phyloP scores from a whole-genome alignment of 495 filamentous ascomycete genomes.

The Neurospora africana region DNA sequence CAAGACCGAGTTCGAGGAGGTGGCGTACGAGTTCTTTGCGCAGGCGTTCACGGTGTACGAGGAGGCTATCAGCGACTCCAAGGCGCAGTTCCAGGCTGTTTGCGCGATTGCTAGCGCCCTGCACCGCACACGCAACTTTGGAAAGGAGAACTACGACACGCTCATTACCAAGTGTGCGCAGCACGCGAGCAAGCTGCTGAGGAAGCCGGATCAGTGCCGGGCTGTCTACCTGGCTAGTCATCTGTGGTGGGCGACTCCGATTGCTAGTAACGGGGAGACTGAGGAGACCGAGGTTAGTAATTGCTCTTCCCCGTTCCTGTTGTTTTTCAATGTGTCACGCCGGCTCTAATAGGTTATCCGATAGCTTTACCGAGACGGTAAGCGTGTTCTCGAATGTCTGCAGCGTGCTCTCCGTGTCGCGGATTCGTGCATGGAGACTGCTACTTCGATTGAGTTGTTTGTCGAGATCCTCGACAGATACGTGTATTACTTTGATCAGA shows the following conservation, averaged over 20 bases:
- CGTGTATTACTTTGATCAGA: slow-evolving; percentile 98
- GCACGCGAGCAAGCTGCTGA: slow-evolving; percentile 92
- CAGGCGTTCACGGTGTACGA: slow-evolving; percentile 98
- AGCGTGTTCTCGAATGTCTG: slow-evolving; percentile 89
- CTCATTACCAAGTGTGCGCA: slow-evolving; percentile 94
- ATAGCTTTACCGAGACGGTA: slow-evolving; percentile 92
- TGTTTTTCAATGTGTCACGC: background rate
- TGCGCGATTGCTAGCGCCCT: slow-evolving; percentile 86
- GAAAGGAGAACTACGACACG: slow-evolving; percentile 95
- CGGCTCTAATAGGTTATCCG: slow-evolving; percentile 2
- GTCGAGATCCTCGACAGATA: slow-evolving; percentile 97
- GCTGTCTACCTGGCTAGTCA: slow-evolving; percentile 95
- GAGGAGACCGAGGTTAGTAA: slow-evolving; percentile 68
- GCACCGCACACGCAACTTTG: slow-evolving; percentile 76
- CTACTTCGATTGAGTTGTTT: slow-evolving; percentile 92
- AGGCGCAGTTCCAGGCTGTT: slow-evolving; percentile 95
- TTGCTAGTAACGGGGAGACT: slow-evolving; percentile 67
- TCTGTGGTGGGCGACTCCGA: slow-evolving; percentile 95
- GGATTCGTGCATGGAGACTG: slow-evolving; percentile 99
- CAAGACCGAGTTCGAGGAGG: slow-evolving; percentile 85
- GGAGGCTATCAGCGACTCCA: slow-evolving; percentile 85
- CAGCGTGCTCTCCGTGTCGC: slow-evolving; percentile 92
- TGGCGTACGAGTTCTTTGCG: slow-evolving; percentile 95
- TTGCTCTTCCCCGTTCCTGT: background rate
- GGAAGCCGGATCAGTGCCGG: slow-evolving; percentile 95